These are phyloP conservation scores for Phytophthora vignae DNA, from an alignment of 352 stramenopile genomes.

Conservation along the genomic window DNA sequence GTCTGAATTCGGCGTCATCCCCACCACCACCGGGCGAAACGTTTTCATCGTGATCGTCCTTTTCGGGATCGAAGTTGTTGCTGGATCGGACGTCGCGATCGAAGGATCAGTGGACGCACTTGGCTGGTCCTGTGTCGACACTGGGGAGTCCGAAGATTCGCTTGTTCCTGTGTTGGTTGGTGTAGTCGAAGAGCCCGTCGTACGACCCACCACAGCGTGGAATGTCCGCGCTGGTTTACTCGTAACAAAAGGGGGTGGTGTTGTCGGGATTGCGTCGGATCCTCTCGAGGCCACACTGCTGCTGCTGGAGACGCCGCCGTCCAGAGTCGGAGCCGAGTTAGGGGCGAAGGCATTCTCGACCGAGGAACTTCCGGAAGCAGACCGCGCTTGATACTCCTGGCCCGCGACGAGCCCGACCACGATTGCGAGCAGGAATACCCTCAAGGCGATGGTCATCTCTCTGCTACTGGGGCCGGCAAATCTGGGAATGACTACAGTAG, in stretches of 20 bases:
- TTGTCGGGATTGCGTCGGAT: background rate
- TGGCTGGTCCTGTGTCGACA: too few relatives aligned
- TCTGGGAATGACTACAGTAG: conserved; percentile 3
- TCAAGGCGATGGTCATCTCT: conserved; percentile 2
- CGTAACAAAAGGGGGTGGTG: background rate
- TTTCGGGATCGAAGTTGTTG: background rate
- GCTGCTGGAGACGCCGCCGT: background rate
- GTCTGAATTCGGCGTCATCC: too few relatives aligned
- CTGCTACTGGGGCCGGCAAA: conserved; percentile 1
- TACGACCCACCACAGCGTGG: background rate
- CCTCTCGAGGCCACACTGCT: background rate
- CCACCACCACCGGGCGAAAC: too few relatives aligned
- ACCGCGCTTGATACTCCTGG: background rate
- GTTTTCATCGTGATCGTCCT: too few relatives aligned
- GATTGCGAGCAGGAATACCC: background rate
- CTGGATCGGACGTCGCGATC: background rate
- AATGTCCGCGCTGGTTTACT: background rate
- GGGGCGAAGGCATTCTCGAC: background rate
- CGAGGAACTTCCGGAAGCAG: background rate
- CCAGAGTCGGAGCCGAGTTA: background rate
- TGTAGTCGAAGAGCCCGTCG: background rate
- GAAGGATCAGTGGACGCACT: background rate
- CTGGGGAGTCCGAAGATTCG: too few relatives aligned
- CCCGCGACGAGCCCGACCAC: background rate
- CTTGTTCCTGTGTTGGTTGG: background rate